A percentile compares a stretch with the other conserved stretches of the same genome.
These are phyloP conservation scores for Cicer cuneatum DNA, from an alignment of 306 rosid genomes.

Conservation along the genomic window DNA sequence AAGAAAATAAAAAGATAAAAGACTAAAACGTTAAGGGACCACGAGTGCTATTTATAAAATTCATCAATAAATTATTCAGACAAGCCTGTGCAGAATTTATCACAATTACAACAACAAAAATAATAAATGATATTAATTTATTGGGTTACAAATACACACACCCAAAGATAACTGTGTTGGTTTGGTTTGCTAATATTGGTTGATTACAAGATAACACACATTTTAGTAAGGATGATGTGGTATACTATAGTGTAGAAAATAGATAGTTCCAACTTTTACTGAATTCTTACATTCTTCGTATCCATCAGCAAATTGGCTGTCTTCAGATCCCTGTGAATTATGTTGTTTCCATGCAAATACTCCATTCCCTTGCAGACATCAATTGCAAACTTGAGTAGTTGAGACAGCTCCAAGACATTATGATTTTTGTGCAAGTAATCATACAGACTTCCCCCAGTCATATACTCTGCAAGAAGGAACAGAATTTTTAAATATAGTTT, in stretches of 20 bases:
- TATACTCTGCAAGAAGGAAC: constrained; percentile 75
- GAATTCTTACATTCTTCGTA: constrained; percentile 71
- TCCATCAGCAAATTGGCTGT: constrained; percentile 98
- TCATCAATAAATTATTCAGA: constrained; percentile 15
- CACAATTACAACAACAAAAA: neutral
- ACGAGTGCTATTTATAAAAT: no score
- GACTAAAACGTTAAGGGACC: no score
- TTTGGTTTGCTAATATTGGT: constrained; percentile 1
- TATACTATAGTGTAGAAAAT: neutral
- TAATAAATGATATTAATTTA: neutral
- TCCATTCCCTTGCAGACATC: constrained; percentile 98
- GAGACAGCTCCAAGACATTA: constrained; percentile 73
- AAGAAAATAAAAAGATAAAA: no score
- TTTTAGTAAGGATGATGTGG: constrained; percentile 8
- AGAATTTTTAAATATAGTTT: constrained; percentile 26
- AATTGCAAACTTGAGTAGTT: constrained; percentile 79
- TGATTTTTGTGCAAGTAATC: constrained; percentile 95
- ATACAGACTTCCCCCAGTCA: constrained; percentile 98
- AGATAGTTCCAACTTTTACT: constrained; percentile 25
- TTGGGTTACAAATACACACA: constrained; percentile 14
- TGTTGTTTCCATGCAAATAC: constrained; percentile 83
- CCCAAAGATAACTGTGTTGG: neutral
- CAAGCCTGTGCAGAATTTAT: constrained; percentile 2
- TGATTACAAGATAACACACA: constrained; percentile 30
- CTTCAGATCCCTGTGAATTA: constrained; percentile 96